Percentiles rank a stretch among this genome's conserved stretches.
Evolutionary conservation across 2,329 filamentous ascomycete genomes (phyloP).

Genomic region (Ceratocystis ficicola): DNA sequence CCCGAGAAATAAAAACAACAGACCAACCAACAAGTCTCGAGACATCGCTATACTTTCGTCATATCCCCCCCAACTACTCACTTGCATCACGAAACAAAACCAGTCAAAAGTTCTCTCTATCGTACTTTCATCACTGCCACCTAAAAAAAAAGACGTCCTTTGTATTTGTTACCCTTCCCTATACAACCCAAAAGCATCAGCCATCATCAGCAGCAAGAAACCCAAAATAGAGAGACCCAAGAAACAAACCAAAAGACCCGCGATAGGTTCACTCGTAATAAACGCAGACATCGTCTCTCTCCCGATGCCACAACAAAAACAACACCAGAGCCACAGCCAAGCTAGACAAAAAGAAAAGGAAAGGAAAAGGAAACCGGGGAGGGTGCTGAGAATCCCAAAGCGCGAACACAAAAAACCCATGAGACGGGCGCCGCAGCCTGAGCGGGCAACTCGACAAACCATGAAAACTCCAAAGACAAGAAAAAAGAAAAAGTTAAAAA

Average conservation of each 20-base stretch:
- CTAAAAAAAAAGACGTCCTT: background rate
- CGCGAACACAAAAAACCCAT: background rate
- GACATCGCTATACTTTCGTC: background rate
- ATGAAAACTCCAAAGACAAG: background rate
- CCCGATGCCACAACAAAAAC: background rate
- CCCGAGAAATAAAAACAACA: background rate
- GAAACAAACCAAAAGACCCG: background rate
- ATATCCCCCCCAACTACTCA: background rate
- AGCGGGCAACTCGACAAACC: background rate
- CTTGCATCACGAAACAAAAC: background rate
- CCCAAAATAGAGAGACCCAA: constrained; percentile 8
- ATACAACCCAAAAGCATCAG: constrained; percentile 4
- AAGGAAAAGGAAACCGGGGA: background rate
- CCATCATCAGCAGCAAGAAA: background rate
- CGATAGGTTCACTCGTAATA: background rate
- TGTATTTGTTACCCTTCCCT: background rate
- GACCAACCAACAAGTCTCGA: background rate
- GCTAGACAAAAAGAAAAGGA: background rate
- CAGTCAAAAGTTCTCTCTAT: no score
- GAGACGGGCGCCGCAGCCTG: background rate
- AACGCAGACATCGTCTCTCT: constrained; percentile 3
- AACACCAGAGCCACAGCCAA: background rate
- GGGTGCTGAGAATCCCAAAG: background rate
- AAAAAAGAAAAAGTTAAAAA: background rate
- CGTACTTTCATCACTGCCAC: background rate